Conservation (phyloP, 345 rosid genomes). For the Nephelium lappaceum region DNA sequence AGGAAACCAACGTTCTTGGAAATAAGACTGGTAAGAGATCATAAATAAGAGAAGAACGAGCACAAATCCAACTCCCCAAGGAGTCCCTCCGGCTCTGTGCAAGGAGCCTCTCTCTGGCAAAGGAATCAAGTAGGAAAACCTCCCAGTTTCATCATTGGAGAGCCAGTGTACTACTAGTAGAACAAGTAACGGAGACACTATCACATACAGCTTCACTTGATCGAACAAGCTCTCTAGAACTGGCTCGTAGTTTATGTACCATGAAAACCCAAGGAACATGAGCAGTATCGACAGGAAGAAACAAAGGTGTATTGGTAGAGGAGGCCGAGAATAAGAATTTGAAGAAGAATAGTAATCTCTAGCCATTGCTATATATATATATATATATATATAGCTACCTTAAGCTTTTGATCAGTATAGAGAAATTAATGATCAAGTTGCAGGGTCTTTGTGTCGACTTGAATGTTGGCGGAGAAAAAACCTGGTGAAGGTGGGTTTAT, state of each 20-base stretch:
- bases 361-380: constrained; percentile 35
- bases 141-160: constrained; percentile 35
- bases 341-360: constrained; percentile 30
- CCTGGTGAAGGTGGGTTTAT: not conserved
- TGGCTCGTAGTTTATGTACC: constrained; percentile 60
- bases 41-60: constrained; percentile 56
- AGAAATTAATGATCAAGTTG: constrained; percentile 4
- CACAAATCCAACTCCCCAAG: constrained; percentile 59
- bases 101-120: constrained; percentile 48
- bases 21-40: constrained; percentile 58
- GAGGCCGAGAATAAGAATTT: constrained; percentile 1
- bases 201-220: constrained; percentile 49
- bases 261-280: constrained; percentile 42
- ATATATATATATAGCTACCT: too few relatives aligned
- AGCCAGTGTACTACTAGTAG: constrained; percentile 48
- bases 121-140: constrained; percentile 32
- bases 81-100: constrained; percentile 54
- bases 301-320: constrained; percentile 50
- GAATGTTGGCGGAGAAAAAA: not conserved
- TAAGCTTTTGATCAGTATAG: too few relatives aligned
- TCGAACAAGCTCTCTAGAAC: constrained; percentile 45
- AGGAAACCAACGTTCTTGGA: constrained; percentile 65
- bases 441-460: not conserved
- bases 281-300: constrained; percentile 49
- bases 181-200: constrained; percentile 49